Percentiles rank a stretch among this genome's conserved stretches.
These are phyloP conservation scores for Sporisorium iseilematis-ciliati DNA, from an alignment of 1,284 basidiomycete genomes.

Conservation along the genomic window DNA sequence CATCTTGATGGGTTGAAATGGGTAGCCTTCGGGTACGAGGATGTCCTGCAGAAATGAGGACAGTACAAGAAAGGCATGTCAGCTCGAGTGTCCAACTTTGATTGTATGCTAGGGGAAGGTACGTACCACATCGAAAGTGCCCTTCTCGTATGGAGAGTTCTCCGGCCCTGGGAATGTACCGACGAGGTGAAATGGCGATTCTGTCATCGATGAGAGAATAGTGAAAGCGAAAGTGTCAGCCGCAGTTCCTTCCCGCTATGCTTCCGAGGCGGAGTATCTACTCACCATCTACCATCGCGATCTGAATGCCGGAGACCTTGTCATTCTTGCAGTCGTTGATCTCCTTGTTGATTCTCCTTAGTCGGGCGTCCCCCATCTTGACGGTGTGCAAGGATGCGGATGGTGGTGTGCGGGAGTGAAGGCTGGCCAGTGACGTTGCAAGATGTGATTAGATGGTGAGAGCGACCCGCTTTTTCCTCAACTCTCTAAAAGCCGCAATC, in stretches of 20 bases:
- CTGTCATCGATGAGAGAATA: slow-evolving; percentile 4
- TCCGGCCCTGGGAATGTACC: slow-evolving; percentile 64
- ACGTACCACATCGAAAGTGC: slow-evolving; percentile 88
- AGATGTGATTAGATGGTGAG: slow-evolving; percentile 21
- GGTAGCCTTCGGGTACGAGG: slow-evolving; percentile 89
- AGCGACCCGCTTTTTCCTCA: background rate
- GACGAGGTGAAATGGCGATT: slow-evolving; percentile 54
- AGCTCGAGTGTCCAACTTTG: background rate
- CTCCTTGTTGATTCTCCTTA: slow-evolving; percentile 88
- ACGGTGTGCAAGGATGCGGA: slow-evolving; percentile 2
- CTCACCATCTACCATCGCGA: slow-evolving; percentile 81
- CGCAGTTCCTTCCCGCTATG: background rate
- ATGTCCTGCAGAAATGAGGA: slow-evolving; percentile 78
- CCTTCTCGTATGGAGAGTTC: slow-evolving; percentile 93
- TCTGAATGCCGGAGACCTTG: slow-evolving; percentile 83
- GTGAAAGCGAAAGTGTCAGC: slow-evolving; percentile 7
- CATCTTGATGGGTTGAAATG: slow-evolving; percentile 98
- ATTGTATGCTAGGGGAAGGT: too few species aligned
- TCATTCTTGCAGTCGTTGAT: slow-evolving; percentile 90
- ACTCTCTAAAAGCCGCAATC: slow-evolving; percentile 2
- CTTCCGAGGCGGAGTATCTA: background rate
- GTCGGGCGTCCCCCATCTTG: slow-evolving; percentile 79
- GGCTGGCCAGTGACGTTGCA: background rate
- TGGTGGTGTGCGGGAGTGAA: slow-evolving; percentile 3
- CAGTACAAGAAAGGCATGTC: background rate